A percentile compares a stretch with the other conserved stretches of the same genome.
phyloP scores from a whole-genome alignment of 179 eudicot species.

The Beta corolliflora region DNA sequence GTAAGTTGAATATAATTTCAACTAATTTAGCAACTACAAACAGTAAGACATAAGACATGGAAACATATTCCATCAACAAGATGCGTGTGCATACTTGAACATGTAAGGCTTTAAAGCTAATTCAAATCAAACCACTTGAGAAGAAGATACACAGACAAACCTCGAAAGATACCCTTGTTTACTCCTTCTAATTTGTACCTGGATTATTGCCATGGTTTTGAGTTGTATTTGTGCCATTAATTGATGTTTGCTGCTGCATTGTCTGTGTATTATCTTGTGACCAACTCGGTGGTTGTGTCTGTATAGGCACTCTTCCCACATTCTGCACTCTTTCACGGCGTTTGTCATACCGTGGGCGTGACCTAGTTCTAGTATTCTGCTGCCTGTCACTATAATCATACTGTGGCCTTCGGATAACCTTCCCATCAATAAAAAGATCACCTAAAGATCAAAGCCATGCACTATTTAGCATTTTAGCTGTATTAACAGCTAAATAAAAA shows the following conservation, averaged over 20 bases:
- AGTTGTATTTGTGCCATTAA: slow-evolving; percentile 31
- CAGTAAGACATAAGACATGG: too few relatives aligned
- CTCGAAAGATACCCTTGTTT: neutral
- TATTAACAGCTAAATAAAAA: neutral
- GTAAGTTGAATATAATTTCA: too few relatives aligned
- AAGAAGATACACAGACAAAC: neutral
- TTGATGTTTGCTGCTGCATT: slow-evolving; percentile 34
- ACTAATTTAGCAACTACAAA: too few relatives aligned
- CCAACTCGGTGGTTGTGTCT: slow-evolving; percentile 30
- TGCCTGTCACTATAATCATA: slow-evolving; percentile 66
- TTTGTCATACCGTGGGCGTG: slow-evolving; percentile 75
- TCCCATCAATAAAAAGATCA: slow-evolving; percentile 78
- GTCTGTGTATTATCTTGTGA: slow-evolving; percentile 29
- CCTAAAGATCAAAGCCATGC: slow-evolving; percentile 41
- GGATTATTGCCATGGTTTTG: slow-evolving; percentile 31
- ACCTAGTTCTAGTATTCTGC: slow-evolving; percentile 45
- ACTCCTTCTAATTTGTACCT: slow-evolving; percentile 27
- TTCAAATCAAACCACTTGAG: neutral
- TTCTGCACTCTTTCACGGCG: slow-evolving; percentile 69
- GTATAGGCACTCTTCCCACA: slow-evolving; percentile 51
- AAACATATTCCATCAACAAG: neutral
- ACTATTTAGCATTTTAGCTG: neutral
- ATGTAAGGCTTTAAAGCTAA: neutral
- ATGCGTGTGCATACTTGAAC: neutral
- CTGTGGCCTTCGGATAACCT: slow-evolving; percentile 84